Evolutionary conservation across 2,329 filamentous ascomycete genomes (phyloP).

Genomic region (Aspergillus flavus): DNA sequence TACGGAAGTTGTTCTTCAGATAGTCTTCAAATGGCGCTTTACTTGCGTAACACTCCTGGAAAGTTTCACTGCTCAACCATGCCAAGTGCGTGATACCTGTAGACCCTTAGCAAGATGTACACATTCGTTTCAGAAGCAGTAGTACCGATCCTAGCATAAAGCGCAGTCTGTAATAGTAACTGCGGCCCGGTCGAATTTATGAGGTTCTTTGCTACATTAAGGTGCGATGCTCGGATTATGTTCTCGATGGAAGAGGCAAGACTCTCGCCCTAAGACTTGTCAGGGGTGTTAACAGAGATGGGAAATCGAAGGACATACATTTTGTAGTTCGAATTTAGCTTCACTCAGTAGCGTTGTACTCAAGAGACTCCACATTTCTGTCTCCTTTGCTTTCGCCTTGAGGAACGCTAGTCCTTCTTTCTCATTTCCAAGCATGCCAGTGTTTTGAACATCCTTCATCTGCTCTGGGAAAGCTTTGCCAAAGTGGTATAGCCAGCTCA

Average conservation of each 20-base stretch:
- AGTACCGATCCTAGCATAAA: slow-evolving; percentile 76
- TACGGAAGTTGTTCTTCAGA: slow-evolving; percentile 72
- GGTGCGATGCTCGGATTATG: slow-evolving; percentile 78
- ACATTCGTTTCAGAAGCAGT: slow-evolving; percentile 5
- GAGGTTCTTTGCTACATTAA: slow-evolving; percentile 77
- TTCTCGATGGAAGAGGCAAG: slow-evolving; percentile 69
- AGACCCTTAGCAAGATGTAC: slow-evolving; percentile 17
- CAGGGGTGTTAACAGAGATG: slow-evolving; percentile 13
- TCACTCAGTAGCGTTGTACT: slow-evolving; percentile 84
- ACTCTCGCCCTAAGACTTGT: slow-evolving; percentile 54
- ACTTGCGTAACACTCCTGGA: slow-evolving; percentile 71
- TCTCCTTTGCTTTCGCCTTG: slow-evolving; percentile 81
- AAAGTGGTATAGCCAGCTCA: slow-evolving; percentile 96
- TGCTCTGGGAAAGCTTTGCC: slow-evolving; percentile 79
- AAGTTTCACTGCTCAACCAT: slow-evolving; percentile 67
- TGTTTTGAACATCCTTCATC: slow-evolving; percentile 70
- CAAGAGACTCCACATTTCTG: slow-evolving; percentile 81
- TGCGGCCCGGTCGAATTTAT: slow-evolving; percentile 73
- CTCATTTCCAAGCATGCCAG: slow-evolving; percentile 74
- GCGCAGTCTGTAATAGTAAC: slow-evolving; percentile 69
- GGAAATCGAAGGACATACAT: slow-evolving; percentile 56
- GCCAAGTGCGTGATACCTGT: slow-evolving; percentile 57
- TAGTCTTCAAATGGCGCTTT: slow-evolving; percentile 73
- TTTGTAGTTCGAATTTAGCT: slow-evolving; percentile 75
- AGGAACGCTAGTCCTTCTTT: slow-evolving; percentile 82